Conservation (phyloP, 768 basidiomycete species). For the Goffeauzyma gilvescens region DNA sequence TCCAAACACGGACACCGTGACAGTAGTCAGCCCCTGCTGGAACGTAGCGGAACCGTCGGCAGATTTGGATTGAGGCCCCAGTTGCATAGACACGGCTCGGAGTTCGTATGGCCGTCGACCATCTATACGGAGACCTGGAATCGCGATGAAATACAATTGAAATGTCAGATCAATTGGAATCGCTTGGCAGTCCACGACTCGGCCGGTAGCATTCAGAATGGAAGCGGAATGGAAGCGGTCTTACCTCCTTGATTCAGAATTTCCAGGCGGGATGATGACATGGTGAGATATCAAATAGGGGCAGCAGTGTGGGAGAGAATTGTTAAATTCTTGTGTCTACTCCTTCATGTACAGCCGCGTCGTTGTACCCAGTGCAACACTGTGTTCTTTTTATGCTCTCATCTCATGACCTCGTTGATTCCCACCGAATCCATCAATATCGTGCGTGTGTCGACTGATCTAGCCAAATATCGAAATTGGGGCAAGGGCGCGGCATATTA, state of each 20-base stretch:
- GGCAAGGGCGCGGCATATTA: too few relatives aligned
- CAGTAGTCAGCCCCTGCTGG: constrained; percentile 76
- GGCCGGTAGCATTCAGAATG: background rate
- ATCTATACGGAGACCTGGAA: constrained; percentile 55
- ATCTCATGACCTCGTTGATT: too few relatives aligned
- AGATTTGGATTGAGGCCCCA: constrained; percentile 45
- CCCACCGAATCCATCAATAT: too few relatives aligned
- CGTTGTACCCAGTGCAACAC: too few relatives aligned
- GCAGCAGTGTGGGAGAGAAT: too few relatives aligned
- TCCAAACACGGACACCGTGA: constrained; percentile 72
- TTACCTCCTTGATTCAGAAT: constrained; percentile 29
- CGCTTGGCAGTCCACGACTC: background rate
- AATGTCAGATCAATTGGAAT: background rate
- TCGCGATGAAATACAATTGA: background rate
- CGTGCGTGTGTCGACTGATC: too few relatives aligned
- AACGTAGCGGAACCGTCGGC: constrained; percentile 74
- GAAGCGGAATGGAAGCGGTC: background rate
- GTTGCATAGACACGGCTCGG: constrained; percentile 58
- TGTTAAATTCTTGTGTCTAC: too few relatives aligned
- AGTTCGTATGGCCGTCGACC: constrained; percentile 82
- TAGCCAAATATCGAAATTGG: too few relatives aligned
- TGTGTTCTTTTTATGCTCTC: too few relatives aligned
- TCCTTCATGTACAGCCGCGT: too few relatives aligned
- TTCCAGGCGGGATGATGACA: constrained; percentile 24
- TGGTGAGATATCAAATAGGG: too few relatives aligned